Evolutionary conservation across 2,329 filamentous ascomycete genomes (phyloP), one percentile per base, ranked within the genome.

Genomic region (Penicillium occitanis): DNA sequence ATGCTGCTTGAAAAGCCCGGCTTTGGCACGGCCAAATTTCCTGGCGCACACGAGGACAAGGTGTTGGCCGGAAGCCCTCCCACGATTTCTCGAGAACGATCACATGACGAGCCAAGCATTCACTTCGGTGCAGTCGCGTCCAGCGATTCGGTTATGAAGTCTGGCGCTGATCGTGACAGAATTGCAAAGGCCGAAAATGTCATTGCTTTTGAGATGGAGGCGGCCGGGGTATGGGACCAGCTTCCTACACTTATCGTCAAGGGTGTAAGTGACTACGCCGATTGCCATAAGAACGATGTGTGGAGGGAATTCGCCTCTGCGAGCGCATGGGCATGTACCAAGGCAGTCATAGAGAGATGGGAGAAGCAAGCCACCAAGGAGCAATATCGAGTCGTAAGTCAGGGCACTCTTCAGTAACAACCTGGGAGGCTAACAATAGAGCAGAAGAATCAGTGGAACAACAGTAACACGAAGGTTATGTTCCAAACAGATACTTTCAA

Each of bases 131-230:
- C 67, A 0, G 73, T 82, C 1, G 80, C 73, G 3, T 81, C 78
- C 0, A 78, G 76, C 13, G 75, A 82, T 57, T 72, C 71, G 1
- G 78, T 83, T 1, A 78, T 83, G 66, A 80, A 78, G 53, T 76
- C 75, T n/a, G 76, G 74, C 1, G 57, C 69, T 8, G 67, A 75
- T 17, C 74, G 80, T 11, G 80, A 82, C 59, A 19, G 22, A 0
- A 70, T 81, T 17, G 37, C 62, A 28, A 58, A 63, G 19, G 46
- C 40, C 2, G 46, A 67, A 10, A 61, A 63, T 0, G 42, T 71
- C 17, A 66, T 71, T 58, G 70, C 66, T 25, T 71, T 71, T 55
- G 70, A 72, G 63, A 72, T 72, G 70, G 69, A 71, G 57, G 70
- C 67, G 7, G 70, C 68, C 8, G 70, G 69, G 13, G 65, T 67